Evolutionary conservation across 1,139 yeast species (phyloP), one percentile per base, ranked within the genome.

Genomic region (Saccharomyces hybrid): DNA sequence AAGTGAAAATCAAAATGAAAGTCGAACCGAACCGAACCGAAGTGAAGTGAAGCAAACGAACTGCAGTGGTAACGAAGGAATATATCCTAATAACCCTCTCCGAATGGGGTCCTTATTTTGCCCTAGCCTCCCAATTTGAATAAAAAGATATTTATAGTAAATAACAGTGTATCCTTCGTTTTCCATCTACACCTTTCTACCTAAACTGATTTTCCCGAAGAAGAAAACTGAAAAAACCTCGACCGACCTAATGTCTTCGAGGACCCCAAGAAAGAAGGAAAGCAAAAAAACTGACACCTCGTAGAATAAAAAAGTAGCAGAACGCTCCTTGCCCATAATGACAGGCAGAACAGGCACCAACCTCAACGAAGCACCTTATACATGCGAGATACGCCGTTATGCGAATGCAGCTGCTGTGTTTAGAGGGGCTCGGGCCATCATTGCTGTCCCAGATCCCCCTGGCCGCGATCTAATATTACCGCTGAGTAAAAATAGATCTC

Each of bases 261-360:
- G 9, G 19, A 46, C 28, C 31, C 28, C 31, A 42, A 26, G 52
- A 51, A 9, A 48, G 55, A 49, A 44, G 38, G 47, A 51, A 50
- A 42, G 52, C 7, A 19, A 16, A 34, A 14, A 16, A 34, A 34
- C 7, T 34, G 25, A 2, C 19, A 34, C 11, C 23, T 34, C 25
- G 19, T 14, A 8, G 14, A 31, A 34, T 16, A 34, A 34, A 3
- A 8, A 34, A 19, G 23, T 16, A 34, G 8, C 23, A 16, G 11
- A 14, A 3, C 23, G 23, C 42, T 34, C 42, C 42, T 14, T 34
- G 23, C 7, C 23, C 19, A 19, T 19, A 7, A 34, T 9, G 23
- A 5, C 6, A 16, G 42, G 19, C 19, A 34, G 13, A 14, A 34
- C 42, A 34, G 42, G 42, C 42, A 34, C 42, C 2, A 14, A 34